A percentile compares a stretch with the other conserved stretches of the same genome.
Conservation (phyloP, 2,329 filamentous ascomycete genomes). For the Cladosporium sp. region DNA sequence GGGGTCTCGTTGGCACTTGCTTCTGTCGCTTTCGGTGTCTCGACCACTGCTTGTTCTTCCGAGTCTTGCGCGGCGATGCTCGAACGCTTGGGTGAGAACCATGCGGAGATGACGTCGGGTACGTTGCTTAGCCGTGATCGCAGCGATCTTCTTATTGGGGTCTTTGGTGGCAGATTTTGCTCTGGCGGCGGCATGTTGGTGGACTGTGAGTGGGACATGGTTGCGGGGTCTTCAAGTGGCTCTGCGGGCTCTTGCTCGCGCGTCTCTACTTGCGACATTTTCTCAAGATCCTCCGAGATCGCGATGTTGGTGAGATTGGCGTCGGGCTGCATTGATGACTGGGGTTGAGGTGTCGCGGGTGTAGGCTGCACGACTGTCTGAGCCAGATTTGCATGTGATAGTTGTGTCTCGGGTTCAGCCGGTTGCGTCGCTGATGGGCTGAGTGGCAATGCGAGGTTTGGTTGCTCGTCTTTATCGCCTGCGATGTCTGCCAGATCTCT, state of each 20-base stretch:
- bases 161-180: conserved; percentile 21
- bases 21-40: background rate
- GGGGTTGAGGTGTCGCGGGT: background rate
- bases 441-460: background rate
- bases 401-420: background rate
- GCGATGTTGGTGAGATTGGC: background rate
- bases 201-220: background rate
- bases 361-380: conserved; percentile 22
- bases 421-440: conserved; percentile 10
- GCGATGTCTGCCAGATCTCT: background rate
- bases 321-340: background rate
- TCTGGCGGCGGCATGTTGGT: conserved; percentile 5
- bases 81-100: conserved; percentile 39
- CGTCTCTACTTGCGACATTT: background rate
- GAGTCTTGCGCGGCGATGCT: conserved; percentile 17
- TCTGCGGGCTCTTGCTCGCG: conserved; percentile 21
- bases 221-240: background rate
- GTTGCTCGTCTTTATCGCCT: background rate
- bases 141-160: conserved; percentile 31
- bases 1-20: conserved; percentile 35
- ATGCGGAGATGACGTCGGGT: conserved; percentile 39
- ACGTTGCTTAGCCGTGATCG: conserved; percentile 35
- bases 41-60: conserved; percentile 15
- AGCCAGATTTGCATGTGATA: conserved; percentile 4
- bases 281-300: background rate